These are phyloP conservation scores for Russula griseocarnosa DNA, from an alignment of 768 basidiomycete genomes.

Conservation along the genomic window DNA sequence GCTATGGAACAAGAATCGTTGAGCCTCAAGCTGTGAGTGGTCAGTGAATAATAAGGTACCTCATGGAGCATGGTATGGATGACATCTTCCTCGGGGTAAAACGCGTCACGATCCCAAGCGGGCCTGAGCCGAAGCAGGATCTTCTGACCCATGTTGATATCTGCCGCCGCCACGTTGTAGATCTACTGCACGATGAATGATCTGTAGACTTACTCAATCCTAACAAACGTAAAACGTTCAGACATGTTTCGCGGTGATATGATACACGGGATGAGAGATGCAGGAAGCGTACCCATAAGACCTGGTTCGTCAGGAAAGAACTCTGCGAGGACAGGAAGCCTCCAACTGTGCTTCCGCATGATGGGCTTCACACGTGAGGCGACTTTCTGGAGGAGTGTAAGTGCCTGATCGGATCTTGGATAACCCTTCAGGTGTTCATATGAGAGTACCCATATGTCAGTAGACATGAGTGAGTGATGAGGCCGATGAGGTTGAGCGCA, in stretches of 20 bases:
- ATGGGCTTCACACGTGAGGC: conserved; percentile 88
- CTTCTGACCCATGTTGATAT: conserved; percentile 74
- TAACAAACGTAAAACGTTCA: neutral
- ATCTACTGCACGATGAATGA: too few species aligned
- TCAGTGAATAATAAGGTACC: conserved; percentile 37
- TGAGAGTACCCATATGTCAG: conserved; percentile 54
- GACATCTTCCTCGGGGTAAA: conserved; percentile 70
- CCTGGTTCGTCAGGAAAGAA: conserved; percentile 76
- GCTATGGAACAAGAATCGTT: conserved; percentile 40
- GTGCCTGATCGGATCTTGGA: conserved; percentile 63
- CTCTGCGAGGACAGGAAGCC: conserved; percentile 73
- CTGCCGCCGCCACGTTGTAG: conserved; percentile 39
- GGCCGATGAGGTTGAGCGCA: neutral
- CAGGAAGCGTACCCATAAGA: conserved; percentile 57
- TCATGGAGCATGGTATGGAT: conserved; percentile 89
- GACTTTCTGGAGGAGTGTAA: conserved; percentile 61
- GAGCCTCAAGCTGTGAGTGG: conserved; percentile 1
- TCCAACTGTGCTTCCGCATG: conserved; percentile 83
- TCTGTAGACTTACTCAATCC: conserved; percentile 29
- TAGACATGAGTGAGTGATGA: conserved; percentile 41
- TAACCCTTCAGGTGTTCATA: conserved; percentile 68
- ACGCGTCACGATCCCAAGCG: conserved; percentile 59
- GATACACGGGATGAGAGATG: too few species aligned
- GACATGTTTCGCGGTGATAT: neutral
- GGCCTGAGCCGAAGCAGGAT: conserved; percentile 82